Evolutionary conservation across 176 grass and related monocot genomes (phyloP).

Genomic region (Alopecurus myosuroides): DNA sequence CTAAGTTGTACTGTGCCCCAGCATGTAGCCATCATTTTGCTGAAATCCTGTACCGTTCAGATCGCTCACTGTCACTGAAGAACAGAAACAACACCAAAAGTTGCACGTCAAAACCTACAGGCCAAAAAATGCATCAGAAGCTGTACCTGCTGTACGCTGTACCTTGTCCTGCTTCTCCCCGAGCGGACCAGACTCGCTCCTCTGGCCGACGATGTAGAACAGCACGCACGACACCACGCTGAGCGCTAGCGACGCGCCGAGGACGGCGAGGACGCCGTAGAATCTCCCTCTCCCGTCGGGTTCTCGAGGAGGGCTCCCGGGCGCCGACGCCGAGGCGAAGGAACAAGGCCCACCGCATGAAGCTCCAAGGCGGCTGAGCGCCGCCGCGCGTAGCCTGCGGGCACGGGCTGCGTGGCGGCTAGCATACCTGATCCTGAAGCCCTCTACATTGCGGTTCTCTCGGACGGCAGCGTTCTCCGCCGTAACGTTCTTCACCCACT

Average conservation of each 20-base stretch:
- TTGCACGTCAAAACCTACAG: no score
- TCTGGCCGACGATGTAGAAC: conserved; percentile 15
- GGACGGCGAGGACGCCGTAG: conserved; percentile 1
- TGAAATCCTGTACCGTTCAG: no score
- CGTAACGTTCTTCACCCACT: not conserved
- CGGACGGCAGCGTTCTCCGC: not conserved
- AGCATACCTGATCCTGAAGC: not conserved
- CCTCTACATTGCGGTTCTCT: not conserved
- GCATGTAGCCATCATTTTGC: no score
- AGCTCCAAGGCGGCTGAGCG: not conserved
- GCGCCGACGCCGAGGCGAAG: not conserved
- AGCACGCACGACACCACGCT: conserved; percentile 10
- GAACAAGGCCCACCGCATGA: not conserved
- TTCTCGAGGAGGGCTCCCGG: not conserved
- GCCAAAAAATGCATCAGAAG: no score
- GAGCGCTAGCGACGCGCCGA: conserved; percentile 24
- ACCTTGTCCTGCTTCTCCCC: not conserved
- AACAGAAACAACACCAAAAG: no score
- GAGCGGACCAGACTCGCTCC: not conserved
- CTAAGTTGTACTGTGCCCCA: no score
- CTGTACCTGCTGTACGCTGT: no score
- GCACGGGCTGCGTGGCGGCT: not conserved
- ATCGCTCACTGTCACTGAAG: no score
- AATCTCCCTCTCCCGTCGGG: not conserved
- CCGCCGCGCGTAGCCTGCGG: not conserved